phyloP scores from a whole-genome alignment of 139 green algal species.

The Gonium pectorale region DNA sequence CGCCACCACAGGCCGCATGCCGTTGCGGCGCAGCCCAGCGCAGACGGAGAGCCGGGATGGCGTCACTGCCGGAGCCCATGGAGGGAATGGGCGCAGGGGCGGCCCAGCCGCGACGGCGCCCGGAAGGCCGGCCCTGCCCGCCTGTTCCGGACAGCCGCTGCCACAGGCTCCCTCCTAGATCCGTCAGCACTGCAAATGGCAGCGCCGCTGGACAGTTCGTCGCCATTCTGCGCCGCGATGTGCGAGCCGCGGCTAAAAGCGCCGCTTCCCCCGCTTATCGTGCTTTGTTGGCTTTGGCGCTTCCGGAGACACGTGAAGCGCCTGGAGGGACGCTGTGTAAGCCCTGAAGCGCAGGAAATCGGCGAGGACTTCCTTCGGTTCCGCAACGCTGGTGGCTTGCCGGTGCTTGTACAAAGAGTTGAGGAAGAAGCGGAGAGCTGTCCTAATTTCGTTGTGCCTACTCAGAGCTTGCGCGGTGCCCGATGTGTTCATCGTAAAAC shows the following conservation, averaged over 20 bases:
- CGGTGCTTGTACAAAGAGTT: slow-evolving; percentile 62
- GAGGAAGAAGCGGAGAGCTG: slow-evolving; percentile 67
- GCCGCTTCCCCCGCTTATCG: too few relatives aligned
- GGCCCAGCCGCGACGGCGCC: too few relatives aligned
- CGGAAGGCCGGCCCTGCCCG: too few relatives aligned
- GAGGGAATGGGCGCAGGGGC: too few relatives aligned
- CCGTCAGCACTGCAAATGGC: too few relatives aligned
- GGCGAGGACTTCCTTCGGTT: slow-evolving; percentile 8
- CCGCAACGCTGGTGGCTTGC: slow-evolving; percentile 30
- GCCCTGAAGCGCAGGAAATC: slow-evolving; percentile 34
- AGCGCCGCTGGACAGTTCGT: background rate
- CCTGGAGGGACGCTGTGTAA: slow-evolving; percentile 20
- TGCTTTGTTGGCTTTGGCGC: too few relatives aligned
- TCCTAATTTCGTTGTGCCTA: slow-evolving; percentile 66
- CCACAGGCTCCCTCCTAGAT: too few relatives aligned
- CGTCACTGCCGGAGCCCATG: too few relatives aligned
- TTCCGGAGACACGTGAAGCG: background rate
- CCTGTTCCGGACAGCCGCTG: too few relatives aligned
- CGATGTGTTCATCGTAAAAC: background rate
- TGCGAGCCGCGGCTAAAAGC: background rate
- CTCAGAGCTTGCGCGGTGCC: slow-evolving; percentile 3
- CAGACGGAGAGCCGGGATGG: too few relatives aligned
- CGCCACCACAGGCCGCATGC: too few relatives aligned
- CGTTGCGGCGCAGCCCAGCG: too few relatives aligned
- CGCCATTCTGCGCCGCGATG: background rate